Conservation (phyloP, 1,284 basidiomycete species). For the Boletus subluridellus region DNA sequence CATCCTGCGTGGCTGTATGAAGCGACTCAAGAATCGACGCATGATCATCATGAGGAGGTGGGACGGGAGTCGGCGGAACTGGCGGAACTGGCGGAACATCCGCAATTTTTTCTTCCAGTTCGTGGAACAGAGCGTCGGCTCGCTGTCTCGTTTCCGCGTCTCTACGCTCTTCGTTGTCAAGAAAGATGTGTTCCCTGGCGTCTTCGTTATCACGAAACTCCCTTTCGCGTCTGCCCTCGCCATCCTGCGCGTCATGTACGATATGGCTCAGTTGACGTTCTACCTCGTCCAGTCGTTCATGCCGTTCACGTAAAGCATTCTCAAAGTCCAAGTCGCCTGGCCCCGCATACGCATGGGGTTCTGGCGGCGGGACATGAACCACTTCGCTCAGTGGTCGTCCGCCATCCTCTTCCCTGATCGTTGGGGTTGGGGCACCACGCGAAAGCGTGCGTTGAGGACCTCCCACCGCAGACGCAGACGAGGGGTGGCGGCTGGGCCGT, state of each 20-base stretch:
- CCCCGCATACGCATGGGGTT: background rate
- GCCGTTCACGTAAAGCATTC: constrained; percentile 51
- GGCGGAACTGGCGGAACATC: constrained; percentile 23
- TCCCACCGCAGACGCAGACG: constrained; percentile 11
- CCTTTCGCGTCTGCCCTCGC: constrained; percentile 57
- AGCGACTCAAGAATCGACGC: constrained; percentile 40
- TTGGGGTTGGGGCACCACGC: constrained; percentile 15
- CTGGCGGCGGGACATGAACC: constrained; percentile 26
- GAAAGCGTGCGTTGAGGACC: constrained; percentile 10
- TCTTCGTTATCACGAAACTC: constrained; percentile 64
- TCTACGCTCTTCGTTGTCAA: constrained; percentile 54
- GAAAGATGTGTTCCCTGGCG: constrained; percentile 58
- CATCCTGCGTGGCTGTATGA: constrained; percentile 40
- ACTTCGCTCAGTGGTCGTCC: constrained; percentile 26
- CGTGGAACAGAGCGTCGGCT: constrained; percentile 47
- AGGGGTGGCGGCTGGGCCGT: constrained; percentile 11
- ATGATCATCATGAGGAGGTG: constrained; percentile 22
- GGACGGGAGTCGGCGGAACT: constrained; percentile 24
- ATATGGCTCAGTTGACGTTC: constrained; percentile 48
- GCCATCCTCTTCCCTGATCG: constrained; percentile 19
- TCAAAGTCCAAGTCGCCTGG: constrained; percentile 30
- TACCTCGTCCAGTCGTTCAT: constrained; percentile 54
- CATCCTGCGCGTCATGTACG: constrained; percentile 47
- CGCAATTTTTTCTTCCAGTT: constrained; percentile 43
- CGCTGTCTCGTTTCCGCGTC: constrained; percentile 51